Percentiles rank a stretch among this genome's conserved stretches.
phyloP scores from a whole-genome alignment of 2,329 filamentous ascomycete genomes.

The Thermomyces lanuginosus region DNA sequence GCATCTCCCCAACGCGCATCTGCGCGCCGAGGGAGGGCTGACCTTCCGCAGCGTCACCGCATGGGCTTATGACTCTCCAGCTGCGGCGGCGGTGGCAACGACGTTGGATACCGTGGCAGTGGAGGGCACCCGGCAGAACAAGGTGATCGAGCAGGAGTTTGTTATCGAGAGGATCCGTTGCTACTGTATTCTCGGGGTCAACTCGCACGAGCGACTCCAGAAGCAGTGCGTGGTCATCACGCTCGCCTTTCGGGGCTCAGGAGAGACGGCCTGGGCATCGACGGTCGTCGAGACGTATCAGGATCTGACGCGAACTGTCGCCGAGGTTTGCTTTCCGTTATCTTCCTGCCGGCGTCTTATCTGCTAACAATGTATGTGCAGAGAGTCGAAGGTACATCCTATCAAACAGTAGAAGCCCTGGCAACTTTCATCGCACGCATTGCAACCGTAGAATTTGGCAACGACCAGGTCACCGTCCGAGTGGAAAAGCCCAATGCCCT shows the following conservation, averaged over 20 bases:
- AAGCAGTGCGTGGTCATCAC: constrained; percentile 33
- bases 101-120: constrained; percentile 9
- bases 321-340: constrained; percentile 18
- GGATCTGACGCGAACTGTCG: constrained; percentile 22
- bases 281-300: constrained; percentile 24
- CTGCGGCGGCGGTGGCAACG: constrained; percentile 10
- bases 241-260: constrained; percentile 20
- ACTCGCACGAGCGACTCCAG: constrained; percentile 35
- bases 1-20: constrained; percentile 29
- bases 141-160: constrained; percentile 23
- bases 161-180: constrained; percentile 28
- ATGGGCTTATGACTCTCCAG: constrained; percentile 19
- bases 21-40: constrained; percentile 29
- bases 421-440: constrained; percentile 33
- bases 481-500: constrained; percentile 37
- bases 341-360: constrained; percentile 1
- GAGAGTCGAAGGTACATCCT: constrained; percentile 32
- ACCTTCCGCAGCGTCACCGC: constrained; percentile 20
- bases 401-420: constrained; percentile 36
- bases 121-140: constrained; percentile 13
- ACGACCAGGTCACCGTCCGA: constrained; percentile 31
- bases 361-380: constrained; percentile 11
- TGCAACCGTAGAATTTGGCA: constrained; percentile 29
- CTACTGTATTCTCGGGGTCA: constrained; percentile 36
- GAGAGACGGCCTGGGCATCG: constrained; percentile 17